Conservation (phyloP, 257 asterid genomes). For the Verbascum thapsus region DNA sequence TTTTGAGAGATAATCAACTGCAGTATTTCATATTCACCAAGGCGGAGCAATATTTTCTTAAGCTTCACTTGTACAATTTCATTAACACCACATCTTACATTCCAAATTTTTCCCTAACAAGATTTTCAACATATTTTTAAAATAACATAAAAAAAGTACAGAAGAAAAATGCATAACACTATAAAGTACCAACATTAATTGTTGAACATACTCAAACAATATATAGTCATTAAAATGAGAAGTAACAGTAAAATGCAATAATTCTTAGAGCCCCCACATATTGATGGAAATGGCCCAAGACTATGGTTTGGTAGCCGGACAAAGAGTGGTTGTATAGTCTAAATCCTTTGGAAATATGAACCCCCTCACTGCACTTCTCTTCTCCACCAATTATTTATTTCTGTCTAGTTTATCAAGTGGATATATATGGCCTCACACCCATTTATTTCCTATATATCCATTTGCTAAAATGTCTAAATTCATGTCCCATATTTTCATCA, state of each 20-base stretch:
- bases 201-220: no score
- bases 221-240: neutral
- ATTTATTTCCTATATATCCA: slow-evolving; percentile 13
- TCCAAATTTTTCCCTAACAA: no score
- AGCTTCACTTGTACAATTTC: no score
- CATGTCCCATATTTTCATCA: slow-evolving; percentile 22
- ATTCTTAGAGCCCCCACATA: neutral
- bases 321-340: slow-evolving; percentile 29
- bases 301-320: slow-evolving; percentile 16
- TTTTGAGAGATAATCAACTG: no score
- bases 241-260: neutral
- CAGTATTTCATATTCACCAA: no score
- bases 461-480: slow-evolving; percentile 21
- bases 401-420: neutral
- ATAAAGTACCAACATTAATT: no score
- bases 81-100: no score
- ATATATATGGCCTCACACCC: neutral
- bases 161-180: no score
- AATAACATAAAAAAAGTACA: no score
- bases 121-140: no score
- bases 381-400: no score
- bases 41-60: no score
- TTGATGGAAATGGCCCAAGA: slow-evolving; percentile 31
- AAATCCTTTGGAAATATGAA: neutral
- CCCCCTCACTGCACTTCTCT: slow-evolving; percentile 5